Conservation (phyloP, 108 stramenopile species). For the Cyclotella sp. region DNA sequence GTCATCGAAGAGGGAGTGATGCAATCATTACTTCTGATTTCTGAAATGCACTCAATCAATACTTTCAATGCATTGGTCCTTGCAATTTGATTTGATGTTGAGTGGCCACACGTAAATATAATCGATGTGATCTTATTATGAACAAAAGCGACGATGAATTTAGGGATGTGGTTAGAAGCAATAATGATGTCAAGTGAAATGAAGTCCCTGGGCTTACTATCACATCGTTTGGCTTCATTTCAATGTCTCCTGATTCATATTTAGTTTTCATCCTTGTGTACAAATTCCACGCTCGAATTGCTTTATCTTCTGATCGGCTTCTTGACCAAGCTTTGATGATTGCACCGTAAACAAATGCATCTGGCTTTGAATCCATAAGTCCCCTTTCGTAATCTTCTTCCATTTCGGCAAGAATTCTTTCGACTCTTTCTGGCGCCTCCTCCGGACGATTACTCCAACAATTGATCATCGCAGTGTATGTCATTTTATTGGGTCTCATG, state of each 20-base stretch:
- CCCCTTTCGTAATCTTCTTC: constrained; percentile 46
- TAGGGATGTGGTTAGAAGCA: not conserved
- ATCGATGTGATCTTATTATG: constrained; percentile 41
- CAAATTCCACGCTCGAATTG: constrained; percentile 36
- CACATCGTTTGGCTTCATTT: constrained; percentile 41
- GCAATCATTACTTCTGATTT: constrained; percentile 30
- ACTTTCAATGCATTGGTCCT: constrained; percentile 37
- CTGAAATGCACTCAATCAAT: constrained; percentile 37
- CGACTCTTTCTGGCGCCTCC: constrained; percentile 31
- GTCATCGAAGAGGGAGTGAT: constrained; percentile 22
- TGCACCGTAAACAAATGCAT: constrained; percentile 40
- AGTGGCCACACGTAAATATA: constrained; percentile 40
- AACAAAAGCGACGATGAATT: no score
- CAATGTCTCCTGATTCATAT: constrained; percentile 45
- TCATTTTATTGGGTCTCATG: constrained; percentile 46
- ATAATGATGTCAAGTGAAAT: not conserved
- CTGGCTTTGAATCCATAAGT: constrained; percentile 36
- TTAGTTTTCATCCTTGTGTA: constrained; percentile 42
- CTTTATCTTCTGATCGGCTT: constrained; percentile 38
- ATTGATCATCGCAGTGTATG: constrained; percentile 48
- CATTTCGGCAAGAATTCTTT: constrained; percentile 30
- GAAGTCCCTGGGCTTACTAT: constrained; percentile 31
- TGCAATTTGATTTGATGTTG: constrained; percentile 8
- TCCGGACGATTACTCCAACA: constrained; percentile 43
- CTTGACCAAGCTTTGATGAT: constrained; percentile 43